phyloP scores from a whole-genome alignment of 495 filamentous ascomycete species.

The Xylaria palmicola region DNA sequence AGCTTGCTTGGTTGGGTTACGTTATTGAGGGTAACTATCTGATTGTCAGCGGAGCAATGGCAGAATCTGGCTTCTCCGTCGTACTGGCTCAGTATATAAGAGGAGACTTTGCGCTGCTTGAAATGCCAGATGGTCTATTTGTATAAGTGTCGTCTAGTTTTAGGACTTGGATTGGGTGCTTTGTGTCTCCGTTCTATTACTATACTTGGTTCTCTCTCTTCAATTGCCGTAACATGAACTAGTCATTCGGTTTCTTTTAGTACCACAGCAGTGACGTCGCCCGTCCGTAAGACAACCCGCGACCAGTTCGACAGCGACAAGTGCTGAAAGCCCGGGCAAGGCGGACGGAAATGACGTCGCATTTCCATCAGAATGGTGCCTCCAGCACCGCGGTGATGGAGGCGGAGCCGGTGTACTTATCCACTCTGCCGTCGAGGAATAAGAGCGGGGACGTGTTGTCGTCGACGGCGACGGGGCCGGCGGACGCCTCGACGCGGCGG shows the following conservation, averaged over 20 bases:
- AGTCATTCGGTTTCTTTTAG: background rate
- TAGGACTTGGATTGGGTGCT: background rate
- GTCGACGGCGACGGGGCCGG: background rate
- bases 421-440: slow-evolving; percentile 12
- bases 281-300: too few species aligned
- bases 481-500: slow-evolving; percentile 4
- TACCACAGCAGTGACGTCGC: background rate
- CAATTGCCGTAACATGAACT: background rate
- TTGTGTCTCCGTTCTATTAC: background rate
- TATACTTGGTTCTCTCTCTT: background rate
- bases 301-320: too few species aligned
- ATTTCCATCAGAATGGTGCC: slow-evolving; percentile 18
- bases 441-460: background rate
- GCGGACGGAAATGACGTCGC: slow-evolving; percentile 17
- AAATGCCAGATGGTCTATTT: background rate
- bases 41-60: background rate
- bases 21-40: background rate
- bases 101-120: background rate
- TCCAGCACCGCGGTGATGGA: slow-evolving; percentile 29
- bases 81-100: background rate
- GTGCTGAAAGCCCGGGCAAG: too few species aligned
- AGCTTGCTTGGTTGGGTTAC: background rate
- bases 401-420: slow-evolving; percentile 19
- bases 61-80: background rate
- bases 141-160: background rate